phyloP scores from a whole-genome alignment of 331 rosid species.

The Acacia pycnantha region DNA sequence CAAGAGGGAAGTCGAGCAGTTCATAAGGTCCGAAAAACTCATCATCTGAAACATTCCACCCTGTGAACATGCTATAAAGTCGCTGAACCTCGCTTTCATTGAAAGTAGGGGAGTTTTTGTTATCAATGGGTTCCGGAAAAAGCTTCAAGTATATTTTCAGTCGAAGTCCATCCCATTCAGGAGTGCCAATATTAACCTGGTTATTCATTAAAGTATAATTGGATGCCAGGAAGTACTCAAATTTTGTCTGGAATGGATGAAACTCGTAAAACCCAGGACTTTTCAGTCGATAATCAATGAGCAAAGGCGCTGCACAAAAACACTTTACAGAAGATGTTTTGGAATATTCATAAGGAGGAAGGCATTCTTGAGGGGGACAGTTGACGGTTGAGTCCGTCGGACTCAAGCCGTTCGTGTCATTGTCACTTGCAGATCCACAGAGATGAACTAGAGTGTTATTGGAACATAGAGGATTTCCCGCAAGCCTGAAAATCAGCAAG shows the following conservation, averaged over 20 bases:
- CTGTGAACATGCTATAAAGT: slow-evolving; percentile 50
- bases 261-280: slow-evolving; percentile 87
- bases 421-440: slow-evolving; percentile 52
- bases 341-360: slow-evolving; percentile 63
- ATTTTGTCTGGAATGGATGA: slow-evolving; percentile 41
- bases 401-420: slow-evolving; percentile 6
- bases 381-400: slow-evolving; percentile 28
- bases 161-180: slow-evolving; percentile 78
- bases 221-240: slow-evolving; percentile 47
- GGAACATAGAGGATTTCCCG: slow-evolving; percentile 80
- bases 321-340: slow-evolving; percentile 40
- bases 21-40: slow-evolving; percentile 84
- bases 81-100: slow-evolving; percentile 58
- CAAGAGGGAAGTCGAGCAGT: slow-evolving; percentile 44
- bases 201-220: slow-evolving; percentile 40
- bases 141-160: slow-evolving; percentile 64
- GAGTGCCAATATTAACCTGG: slow-evolving; percentile 54
- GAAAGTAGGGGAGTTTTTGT: slow-evolving; percentile 32
- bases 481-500: slow-evolving; percentile 62
- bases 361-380: slow-evolving; percentile 57
- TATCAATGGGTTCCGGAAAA: slow-evolving; percentile 51
- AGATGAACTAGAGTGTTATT: slow-evolving; percentile 37
- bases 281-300: slow-evolving; percentile 70
- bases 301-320: slow-evolving; percentile 71
- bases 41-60: slow-evolving; percentile 59